These are phyloP conservation scores for Carex scoparia DNA, from an alignment of 176 grass and related monocot genomes.

Conservation along the genomic window DNA sequence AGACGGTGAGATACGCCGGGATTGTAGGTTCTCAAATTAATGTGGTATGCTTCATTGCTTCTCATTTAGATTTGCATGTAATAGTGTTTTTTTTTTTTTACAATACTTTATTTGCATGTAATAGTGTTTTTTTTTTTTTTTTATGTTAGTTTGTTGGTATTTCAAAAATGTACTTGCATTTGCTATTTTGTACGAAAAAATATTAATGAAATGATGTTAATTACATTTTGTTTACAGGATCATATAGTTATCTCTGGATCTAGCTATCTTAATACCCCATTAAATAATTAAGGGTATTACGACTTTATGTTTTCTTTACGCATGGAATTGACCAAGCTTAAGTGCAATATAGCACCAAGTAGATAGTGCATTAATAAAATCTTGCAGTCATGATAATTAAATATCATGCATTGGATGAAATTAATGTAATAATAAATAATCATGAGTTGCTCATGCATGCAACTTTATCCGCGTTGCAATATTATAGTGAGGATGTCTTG, in stretches of 20 bases:
- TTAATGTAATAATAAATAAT: not conserved
- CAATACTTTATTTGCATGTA: not conserved
- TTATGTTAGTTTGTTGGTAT: not conserved
- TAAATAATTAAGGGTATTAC: not conserved
- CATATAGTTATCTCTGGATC: not conserved
- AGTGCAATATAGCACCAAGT: not conserved
- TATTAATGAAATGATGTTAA: not conserved
- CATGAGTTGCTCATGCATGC: not conserved
- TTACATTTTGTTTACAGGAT: not conserved
- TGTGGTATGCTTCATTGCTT: not conserved
- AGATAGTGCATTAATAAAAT: not conserved
- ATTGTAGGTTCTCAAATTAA: slow-evolving; percentile 46
- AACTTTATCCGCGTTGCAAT: not conserved
- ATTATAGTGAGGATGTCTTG: not conserved
- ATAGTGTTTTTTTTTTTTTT: not conserved
- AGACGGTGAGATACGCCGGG: slow-evolving; percentile 57
- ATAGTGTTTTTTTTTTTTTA: too few species aligned
- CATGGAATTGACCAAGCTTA: slow-evolving; percentile 3
- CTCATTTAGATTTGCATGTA: not conserved
- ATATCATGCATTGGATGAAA: not conserved
- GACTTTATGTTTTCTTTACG: slow-evolving; percentile 12
- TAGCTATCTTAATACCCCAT: not conserved
- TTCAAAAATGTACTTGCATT: not conserved
- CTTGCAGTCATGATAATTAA: not conserved
- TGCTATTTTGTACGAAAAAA: not conserved